Conservation (phyloP, 1,284 basidiomycete species). For the Cutaneotrichosporon sp. region DNA sequence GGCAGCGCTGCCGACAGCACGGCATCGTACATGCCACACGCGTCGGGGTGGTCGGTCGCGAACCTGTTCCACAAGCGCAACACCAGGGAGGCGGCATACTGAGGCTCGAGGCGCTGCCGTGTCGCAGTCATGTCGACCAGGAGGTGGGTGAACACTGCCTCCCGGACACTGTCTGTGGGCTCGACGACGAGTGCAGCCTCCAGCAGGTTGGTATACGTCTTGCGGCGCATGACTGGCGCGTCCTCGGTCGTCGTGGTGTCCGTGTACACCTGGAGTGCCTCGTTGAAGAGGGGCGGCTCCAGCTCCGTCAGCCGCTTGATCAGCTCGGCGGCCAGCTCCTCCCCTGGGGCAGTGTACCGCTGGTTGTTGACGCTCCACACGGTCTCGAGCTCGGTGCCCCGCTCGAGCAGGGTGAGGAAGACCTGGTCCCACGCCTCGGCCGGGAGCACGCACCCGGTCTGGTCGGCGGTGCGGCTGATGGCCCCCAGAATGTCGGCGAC, state of each 20-base stretch:
- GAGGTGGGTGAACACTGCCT: constrained; percentile 56
- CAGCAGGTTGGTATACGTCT: constrained; percentile 14
- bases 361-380: constrained; percentile 21
- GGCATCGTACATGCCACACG: constrained; percentile 64
- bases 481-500: constrained; percentile 22
- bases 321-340: constrained; percentile 23
- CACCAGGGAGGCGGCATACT: too few relatives aligned
- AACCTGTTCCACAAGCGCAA: neutral
- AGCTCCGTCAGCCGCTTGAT: constrained; percentile 27
- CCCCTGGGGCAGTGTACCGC: constrained; percentile 24
- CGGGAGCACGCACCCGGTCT: constrained; percentile 11
- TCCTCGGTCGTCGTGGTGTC: constrained; percentile 18
- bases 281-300: constrained; percentile 16
- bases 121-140: constrained; percentile 64
- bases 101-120: constrained; percentile 31
- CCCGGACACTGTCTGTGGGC: constrained; percentile 56
- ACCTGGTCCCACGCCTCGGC: constrained; percentile 26
- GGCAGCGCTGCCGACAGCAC: constrained; percentile 48
- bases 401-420: constrained; percentile 17
- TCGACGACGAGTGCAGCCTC: constrained; percentile 56
- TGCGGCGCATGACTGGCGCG: constrained; percentile 7
- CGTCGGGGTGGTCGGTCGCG: constrained; percentile 60
- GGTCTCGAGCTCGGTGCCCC: constrained; percentile 6
- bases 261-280: constrained; percentile 26
- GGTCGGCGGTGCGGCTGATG: constrained; percentile 19